Base-by-base conservation (phyloP, 306 rosid genomes). In the Quercus variabilis region DNA sequence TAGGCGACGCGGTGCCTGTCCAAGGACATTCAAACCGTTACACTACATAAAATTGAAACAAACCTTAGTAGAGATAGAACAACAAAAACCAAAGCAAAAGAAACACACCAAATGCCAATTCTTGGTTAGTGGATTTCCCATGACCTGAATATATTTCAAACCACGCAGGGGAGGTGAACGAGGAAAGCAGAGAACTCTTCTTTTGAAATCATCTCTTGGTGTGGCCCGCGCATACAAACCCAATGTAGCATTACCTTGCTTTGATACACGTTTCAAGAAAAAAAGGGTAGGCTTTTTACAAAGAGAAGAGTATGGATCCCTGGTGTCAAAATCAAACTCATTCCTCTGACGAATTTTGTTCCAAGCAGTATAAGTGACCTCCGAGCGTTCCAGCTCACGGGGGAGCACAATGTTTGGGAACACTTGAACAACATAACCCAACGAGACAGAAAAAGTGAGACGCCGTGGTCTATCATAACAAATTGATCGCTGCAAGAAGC, bases 331-430 rank as follows among this genome's bases (percentile, higher is more conserved):
- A 68, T 91, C 97, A 20, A 91, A 91, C 83, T 91, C 93, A 74
- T 85, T 79, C 77, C 82, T 80, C 35, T 78, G 79, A 74, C 84
- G 82, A 64, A 85, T 74, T 55, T 92, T 92, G 71, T 91, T 91
- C 97, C 97, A 91, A 76, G 97, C 93, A 74, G 97, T 86, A 84
- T 81, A 91, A 60, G 97, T 91, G 72, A 85, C 83, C 85, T 91
- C 97, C 1, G 97, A 83, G 71, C 92, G 90, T 87, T 90, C 97
- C 72, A 92, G 83, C 69, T 92, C 97, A 81, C 91, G 94, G 55
- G 97, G 92, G 5, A 71, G 83, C 49, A 92, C 87, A 57, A 92
- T 64, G 69, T 80, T 74, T 49, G 89, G 91, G 54, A 88, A 83
- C 23, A 92, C 92, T 87, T 92, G 91, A 82, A 92, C 78, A 33